phyloP scores from a whole-genome alignment of 306 rosid species.

The Lablab purpureus region DNA sequence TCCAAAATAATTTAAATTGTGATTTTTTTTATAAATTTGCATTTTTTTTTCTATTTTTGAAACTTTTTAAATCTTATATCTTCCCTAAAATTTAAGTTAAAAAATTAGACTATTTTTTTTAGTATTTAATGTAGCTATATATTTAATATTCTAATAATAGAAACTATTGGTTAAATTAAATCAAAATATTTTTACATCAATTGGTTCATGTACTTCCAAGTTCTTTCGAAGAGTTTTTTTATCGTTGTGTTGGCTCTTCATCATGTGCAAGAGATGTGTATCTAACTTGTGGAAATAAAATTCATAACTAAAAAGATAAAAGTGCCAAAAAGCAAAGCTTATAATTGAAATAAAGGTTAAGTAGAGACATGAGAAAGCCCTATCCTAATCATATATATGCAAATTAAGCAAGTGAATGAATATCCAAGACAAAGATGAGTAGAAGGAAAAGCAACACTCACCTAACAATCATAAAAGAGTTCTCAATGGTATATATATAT shows the following conservation, averaged over 20 bases:
- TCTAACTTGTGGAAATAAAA: constrained; percentile 8
- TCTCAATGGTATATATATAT: not conserved
- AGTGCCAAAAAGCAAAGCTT: not conserved
- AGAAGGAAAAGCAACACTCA: not conserved
- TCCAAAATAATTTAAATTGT: not conserved
- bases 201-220: no score
- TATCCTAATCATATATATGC: not conserved
- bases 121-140: no score
- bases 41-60: no score
- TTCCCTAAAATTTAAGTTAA: no score
- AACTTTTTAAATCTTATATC: no score
- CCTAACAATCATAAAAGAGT: not conserved
- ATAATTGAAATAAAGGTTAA: not conserved
- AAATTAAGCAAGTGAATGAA: not conserved
- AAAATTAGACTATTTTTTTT: no score
- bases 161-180: no score
- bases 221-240: not conserved
- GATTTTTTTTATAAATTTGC: no score
- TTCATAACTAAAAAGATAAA: not conserved
- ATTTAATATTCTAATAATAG: no score
- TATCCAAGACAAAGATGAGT: no score
- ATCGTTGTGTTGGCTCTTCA: constrained; percentile 33
- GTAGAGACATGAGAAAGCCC: not conserved
- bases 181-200: no score
- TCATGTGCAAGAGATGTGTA: not conserved